Base-by-base conservation (phyloP, 73 alveolate genomes). In the Chromera velia region DNA sequence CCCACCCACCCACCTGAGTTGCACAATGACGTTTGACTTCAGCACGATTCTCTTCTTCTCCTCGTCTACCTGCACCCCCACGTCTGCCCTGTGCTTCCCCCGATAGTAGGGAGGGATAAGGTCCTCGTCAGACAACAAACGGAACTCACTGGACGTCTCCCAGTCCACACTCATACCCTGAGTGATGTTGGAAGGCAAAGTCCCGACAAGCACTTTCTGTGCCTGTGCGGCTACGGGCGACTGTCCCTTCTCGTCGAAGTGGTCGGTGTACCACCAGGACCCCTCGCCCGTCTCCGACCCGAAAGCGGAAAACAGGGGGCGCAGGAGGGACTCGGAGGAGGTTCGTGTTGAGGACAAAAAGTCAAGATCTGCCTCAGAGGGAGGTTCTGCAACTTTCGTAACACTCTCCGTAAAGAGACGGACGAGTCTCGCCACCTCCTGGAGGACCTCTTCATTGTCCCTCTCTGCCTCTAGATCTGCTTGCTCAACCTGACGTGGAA, bases 251-350 rank as follows among this genome's bases (percentile, higher is more conserved):
- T 76, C 83, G 34, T 76, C 83, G 66, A 69, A 40, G 76, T 34
- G 24, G 70, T 75, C 34, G 33, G 83, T 76, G 76, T 76, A 76
- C 83, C 83, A 76, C 83, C 83, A 76, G 33, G 71, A 34, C 34
- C 83, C 83, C 34, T 76, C 83, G 62, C 63, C 32, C 34, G 4
- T n/a, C 26, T 33, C 10, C n/a, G 0, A 7, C 9, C n/a, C 33
- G 31, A 4, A 0, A 18, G 9, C 40, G 34, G 34, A n/a, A 18
- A 26, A n/a, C 1, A 65, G 72, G 33, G n/a, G 72, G 72, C 72
- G 10, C n/a, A n/a, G n/a, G n/a, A n/a, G n/a, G n/a, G n/a, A n/a
- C n/a, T n/a, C n/a, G n/a, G n/a, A n/a, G n/a, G n/a, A n/a, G n/a
- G n/a, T n/a, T n/a, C n/a, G n/a, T n/a, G n/a, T n/a, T n/a, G n/a